Evolutionary conservation across 306 rosid genomes (phyloP), one percentile per base, ranked within the genome.

Genomic region (Quillaja saponaria): DNA sequence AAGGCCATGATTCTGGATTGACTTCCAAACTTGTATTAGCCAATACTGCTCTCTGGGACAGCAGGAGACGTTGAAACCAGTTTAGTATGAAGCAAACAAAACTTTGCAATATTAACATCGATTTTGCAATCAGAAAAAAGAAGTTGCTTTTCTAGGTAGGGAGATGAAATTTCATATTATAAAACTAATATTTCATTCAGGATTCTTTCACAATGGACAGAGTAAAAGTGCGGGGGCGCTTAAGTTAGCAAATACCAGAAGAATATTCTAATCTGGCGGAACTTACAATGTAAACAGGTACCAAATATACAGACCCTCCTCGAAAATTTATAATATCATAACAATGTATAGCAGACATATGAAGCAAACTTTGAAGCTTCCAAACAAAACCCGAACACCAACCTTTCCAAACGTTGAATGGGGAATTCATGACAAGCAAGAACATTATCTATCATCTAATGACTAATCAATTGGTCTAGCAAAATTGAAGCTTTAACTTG

Each of bases 1-100:
- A 70, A 66, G 57, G 89, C 89, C 97, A 91, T 87, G 64, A 71
- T 70, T 33, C 52, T 57, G 69, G 52, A 57, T 62, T 17, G 49
- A 55, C 55, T 58, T 47, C 71, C 15, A 49, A 55, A 68, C 19
- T 72, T 49, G 65, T 40, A 14, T 18, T 54, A 58, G 58, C 69
- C n/a, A 25, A 34, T 12, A 60, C 35, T 34, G 46, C 70, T 66
- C 62, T 13, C 82, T 82, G 79, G 33, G 16, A 55, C 35, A 74
- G 41, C 33, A 75, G 49, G 1, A 72, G 53, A 71, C 1, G 31
- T 1, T 5, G 19, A 76, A 81, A 71, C 46, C 34, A 81, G 51
- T 42, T 68, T 59, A 66, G 55, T 53, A 41, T 34, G 58, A 41
- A 37, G 19, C 16, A 42, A 42, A n/a, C 3, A n/a, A 14, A 14